Conservation (phyloP, 352 stramenopile genomes). For the Phytopythium kandeliae region DNA sequence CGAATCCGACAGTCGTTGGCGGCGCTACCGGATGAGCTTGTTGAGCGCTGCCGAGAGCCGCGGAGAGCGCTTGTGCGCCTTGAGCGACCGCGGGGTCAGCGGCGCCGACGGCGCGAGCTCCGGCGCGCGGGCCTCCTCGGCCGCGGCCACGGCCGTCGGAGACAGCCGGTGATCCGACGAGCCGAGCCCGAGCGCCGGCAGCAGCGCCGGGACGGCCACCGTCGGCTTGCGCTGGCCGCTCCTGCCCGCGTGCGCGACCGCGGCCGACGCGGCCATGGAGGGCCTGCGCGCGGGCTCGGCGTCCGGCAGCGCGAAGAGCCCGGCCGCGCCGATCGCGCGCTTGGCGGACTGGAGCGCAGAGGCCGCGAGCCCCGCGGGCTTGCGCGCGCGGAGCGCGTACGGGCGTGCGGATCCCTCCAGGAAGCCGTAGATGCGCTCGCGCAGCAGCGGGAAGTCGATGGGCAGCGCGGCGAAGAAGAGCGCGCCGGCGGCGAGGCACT, state of each 20-base stretch:
- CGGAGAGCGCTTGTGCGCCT: slow-evolving; percentile 40
- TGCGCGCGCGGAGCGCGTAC: slow-evolving; percentile 53
- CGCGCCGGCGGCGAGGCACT: slow-evolving; percentile 41
- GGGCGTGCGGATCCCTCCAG: slow-evolving; percentile 50
- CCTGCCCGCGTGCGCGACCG: slow-evolving; percentile 19
- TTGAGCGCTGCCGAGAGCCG: slow-evolving; percentile 34
- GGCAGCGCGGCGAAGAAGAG: slow-evolving; percentile 59
- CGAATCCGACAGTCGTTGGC: too few species aligned
- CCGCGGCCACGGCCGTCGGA: slow-evolving; percentile 9
- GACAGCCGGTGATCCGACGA: slow-evolving; percentile 2
- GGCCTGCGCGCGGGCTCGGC: slow-evolving; percentile 17
- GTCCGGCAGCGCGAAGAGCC: slow-evolving; percentile 33
- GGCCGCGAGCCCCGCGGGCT: slow-evolving; percentile 13
- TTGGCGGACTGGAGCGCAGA: slow-evolving; percentile 15
- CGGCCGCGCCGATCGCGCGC: slow-evolving; percentile 33
- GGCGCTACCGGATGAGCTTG: slow-evolving; percentile 40
- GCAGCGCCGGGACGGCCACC: slow-evolving; percentile 15
- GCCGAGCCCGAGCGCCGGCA: not conserved
- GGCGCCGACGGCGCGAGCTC: slow-evolving; percentile 25
- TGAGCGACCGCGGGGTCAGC: slow-evolving; percentile 31
- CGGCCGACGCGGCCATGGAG: slow-evolving; percentile 27
- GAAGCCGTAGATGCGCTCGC: slow-evolving; percentile 42
- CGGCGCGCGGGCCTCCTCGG: slow-evolving; percentile 15
- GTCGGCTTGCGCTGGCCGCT: slow-evolving; percentile 26
- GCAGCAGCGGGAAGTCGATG: slow-evolving; percentile 51